Conservation (phyloP, 208 protist species). For the Trypanosoma caninum region DNA sequence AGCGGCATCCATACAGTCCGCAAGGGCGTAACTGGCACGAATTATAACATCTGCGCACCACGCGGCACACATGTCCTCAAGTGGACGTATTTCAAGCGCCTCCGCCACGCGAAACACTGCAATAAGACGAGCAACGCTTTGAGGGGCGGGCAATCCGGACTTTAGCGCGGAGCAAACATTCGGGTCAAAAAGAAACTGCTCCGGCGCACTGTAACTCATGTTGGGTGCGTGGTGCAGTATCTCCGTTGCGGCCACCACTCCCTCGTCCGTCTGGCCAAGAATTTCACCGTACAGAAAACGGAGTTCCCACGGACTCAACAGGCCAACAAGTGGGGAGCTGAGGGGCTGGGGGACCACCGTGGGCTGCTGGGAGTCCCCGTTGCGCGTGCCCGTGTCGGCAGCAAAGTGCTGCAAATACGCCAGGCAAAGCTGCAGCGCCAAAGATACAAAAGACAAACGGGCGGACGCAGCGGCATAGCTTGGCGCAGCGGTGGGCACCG, state of each 20-base stretch:
- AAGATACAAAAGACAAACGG: neutral
- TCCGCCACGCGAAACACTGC: constrained; percentile 41
- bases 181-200: constrained; percentile 26
- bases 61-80: constrained; percentile 56
- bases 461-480: neutral
- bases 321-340: constrained; percentile 36
- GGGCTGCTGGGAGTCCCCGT: constrained; percentile 21
- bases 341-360: constrained; percentile 48
- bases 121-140: constrained; percentile 34
- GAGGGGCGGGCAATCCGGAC: constrained; percentile 27
- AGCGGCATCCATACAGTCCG: constrained; percentile 68
- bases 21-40: constrained; percentile 47
- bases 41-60: constrained; percentile 74
- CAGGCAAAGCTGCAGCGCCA: constrained; percentile 20
- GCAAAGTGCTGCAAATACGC: constrained; percentile 29
- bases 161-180: constrained; percentile 22
- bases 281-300: constrained; percentile 64
- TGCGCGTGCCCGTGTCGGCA: neutral
- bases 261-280: constrained; percentile 34
- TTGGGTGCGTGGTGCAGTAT: constrained; percentile 35
- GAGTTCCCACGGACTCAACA: constrained; percentile 56
- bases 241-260: constrained; percentile 17
- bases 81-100: constrained; percentile 43
- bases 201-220: constrained; percentile 51
- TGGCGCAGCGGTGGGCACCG: neutral